Conservation (phyloP, 2,329 filamentous ascomycete species). For the Stachybotrys echinatus region DNA sequence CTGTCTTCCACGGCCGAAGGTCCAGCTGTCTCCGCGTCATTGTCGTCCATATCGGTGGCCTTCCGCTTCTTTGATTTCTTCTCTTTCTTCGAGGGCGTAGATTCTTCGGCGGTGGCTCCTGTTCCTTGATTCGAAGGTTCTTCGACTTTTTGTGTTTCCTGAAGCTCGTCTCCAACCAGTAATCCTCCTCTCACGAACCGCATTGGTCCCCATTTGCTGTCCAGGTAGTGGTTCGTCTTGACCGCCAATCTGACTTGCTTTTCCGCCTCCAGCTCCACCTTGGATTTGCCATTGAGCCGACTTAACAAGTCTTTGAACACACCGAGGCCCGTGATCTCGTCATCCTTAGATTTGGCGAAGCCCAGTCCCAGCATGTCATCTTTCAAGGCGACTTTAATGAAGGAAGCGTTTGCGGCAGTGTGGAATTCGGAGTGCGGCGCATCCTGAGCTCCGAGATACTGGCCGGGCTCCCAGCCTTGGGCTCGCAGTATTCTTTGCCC, state of each 20-base stretch:
- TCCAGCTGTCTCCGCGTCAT: constrained; percentile 11
- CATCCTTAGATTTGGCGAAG: constrained; percentile 68
- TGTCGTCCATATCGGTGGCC: constrained; percentile 17
- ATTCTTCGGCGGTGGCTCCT: constrained; percentile 7
- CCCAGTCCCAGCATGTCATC: constrained; percentile 90
- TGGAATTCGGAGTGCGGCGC: constrained; percentile 71
- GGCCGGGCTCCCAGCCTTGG: constrained; percentile 87
- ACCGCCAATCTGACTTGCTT: constrained; percentile 62
- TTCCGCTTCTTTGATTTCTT: constrained; percentile 39
- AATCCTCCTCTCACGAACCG: constrained; percentile 85
- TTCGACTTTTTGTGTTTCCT: constrained; percentile 25
- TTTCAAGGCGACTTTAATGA: constrained; percentile 80
- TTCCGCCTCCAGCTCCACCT: constrained; percentile 66
- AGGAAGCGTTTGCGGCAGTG: constrained; percentile 74
- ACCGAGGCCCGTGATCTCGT: constrained; percentile 79
- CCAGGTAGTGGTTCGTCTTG: constrained; percentile 68
- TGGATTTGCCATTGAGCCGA: constrained; percentile 80
- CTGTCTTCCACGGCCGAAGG: constrained; percentile 5
- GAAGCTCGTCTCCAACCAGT: constrained; percentile 51
- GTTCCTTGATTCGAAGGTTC: constrained; percentile 10
- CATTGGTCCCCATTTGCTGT: constrained; percentile 72
- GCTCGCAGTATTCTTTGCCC: constrained; percentile 84
- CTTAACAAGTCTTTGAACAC: constrained; percentile 83
- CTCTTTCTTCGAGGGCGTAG: constrained; percentile 22
- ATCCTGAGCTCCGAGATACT: constrained; percentile 72